Evolutionary conservation across 345 rosid species (phyloP).

Genomic region (Excoecaria cochinchinensis): DNA sequence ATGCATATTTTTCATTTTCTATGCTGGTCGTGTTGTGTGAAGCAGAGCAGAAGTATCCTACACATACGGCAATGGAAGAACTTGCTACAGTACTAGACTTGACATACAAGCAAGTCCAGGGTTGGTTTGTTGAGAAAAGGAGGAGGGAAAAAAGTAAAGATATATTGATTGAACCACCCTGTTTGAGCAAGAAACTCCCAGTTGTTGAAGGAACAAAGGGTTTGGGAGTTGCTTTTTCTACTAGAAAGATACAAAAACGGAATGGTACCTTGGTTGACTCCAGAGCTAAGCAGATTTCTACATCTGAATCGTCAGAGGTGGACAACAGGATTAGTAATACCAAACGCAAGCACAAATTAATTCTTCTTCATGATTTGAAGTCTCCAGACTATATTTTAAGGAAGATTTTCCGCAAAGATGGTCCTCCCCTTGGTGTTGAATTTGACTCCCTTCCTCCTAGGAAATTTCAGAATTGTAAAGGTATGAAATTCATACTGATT

Average conservation of each 20-base stretch:
- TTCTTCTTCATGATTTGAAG: slow-evolving; percentile 50
- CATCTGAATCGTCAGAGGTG: slow-evolving; percentile 17
- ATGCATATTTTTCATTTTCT: background rate
- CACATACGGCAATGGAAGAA: slow-evolving; percentile 47
- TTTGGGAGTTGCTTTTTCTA: slow-evolving; percentile 12
- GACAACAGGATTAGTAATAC: slow-evolving; percentile 24
- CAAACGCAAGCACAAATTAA: slow-evolving; percentile 21
- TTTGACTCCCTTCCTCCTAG: slow-evolving; percentile 61
- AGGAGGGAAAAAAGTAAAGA: slow-evolving; percentile 48
- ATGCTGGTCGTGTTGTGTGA: slow-evolving; percentile 23
- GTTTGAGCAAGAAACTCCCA: slow-evolving; percentile 18
- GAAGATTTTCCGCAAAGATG: slow-evolving; percentile 86
- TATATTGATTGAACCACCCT: slow-evolving; percentile 16
- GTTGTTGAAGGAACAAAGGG: slow-evolving; percentile 22
- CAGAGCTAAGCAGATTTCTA: slow-evolving; percentile 16
- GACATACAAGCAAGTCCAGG: slow-evolving; percentile 67
- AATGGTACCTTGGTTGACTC: slow-evolving; percentile 9
- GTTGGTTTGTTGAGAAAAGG: slow-evolving; percentile 75
- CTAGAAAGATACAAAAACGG: slow-evolving; percentile 18
- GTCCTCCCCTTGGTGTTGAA: slow-evolving; percentile 78
- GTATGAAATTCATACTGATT: slow-evolving; percentile 17
- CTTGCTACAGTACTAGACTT: slow-evolving; percentile 54
- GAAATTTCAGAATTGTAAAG: slow-evolving; percentile 26
- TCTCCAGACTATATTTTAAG: slow-evolving; percentile 58
- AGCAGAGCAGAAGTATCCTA: slow-evolving; percentile 66